These are phyloP conservation scores for Podospora australis DNA, from an alignment of 495 filamentous ascomycete species.

Conservation along the genomic window DNA sequence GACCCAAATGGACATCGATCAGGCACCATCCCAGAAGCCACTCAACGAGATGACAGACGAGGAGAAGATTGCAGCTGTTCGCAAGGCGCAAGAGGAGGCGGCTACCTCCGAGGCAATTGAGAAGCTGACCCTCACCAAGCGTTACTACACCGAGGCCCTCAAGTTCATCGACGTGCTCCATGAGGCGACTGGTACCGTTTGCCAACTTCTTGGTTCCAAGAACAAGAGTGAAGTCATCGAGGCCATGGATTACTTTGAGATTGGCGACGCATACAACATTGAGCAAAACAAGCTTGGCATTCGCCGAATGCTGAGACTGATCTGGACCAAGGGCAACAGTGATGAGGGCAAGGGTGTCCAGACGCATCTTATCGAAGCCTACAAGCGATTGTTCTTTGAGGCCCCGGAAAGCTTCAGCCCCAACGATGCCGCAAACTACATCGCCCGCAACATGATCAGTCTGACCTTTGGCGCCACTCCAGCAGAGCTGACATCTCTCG, in stretches of 20 bases:
- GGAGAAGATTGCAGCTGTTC: slow-evolving; percentile 47
- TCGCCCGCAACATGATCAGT: slow-evolving; percentile 98
- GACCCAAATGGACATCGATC: slow-evolving; percentile 56
- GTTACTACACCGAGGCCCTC: slow-evolving; percentile 87
- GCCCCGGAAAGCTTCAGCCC: slow-evolving; percentile 78
- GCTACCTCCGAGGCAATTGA: slow-evolving; percentile 71
- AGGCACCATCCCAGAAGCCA: slow-evolving; percentile 46
- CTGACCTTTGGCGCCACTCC: slow-evolving; percentile 91
- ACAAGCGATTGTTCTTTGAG: slow-evolving; percentile 91
- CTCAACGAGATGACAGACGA: slow-evolving; percentile 52
- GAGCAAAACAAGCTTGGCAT: slow-evolving; percentile 87
- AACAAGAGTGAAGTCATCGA: slow-evolving; percentile 99
- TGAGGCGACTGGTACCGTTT: slow-evolving; percentile 65
- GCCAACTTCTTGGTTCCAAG: slow-evolving; percentile 80
- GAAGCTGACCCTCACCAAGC: slow-evolving; percentile 75
- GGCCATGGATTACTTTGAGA: slow-evolving; percentile 97
- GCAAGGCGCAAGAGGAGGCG: slow-evolving; percentile 64
- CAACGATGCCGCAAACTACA: slow-evolving; percentile 92
- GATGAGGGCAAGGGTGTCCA: slow-evolving; percentile 99
- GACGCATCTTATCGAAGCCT: slow-evolving; percentile 93
- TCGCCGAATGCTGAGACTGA: slow-evolving; percentile 86
- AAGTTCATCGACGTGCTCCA: slow-evolving; percentile 94
- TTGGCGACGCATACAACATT: slow-evolving; percentile 90
- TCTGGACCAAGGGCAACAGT: slow-evolving; percentile 99
- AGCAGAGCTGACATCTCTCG: slow-evolving; percentile 89